phyloP scores from a whole-genome alignment of 2,329 filamentous ascomycete genomes.

The Fusarium veterinarium region DNA sequence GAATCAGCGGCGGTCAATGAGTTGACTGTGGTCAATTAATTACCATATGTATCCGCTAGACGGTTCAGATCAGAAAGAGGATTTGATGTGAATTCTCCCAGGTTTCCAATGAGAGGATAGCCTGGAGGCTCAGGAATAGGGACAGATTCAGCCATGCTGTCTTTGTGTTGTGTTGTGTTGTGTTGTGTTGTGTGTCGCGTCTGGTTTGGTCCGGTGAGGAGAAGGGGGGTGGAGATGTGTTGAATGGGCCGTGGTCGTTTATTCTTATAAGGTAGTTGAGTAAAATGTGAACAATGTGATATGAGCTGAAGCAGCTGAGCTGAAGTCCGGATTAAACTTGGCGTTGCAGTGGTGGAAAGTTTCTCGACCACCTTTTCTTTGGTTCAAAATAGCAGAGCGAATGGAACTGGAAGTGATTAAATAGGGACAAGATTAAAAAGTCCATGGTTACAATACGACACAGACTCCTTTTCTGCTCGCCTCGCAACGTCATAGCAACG shows the following conservation, averaged over 20 bases:
- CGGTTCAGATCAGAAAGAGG: constrained; percentile 65
- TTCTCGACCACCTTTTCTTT: constrained; percentile 1
- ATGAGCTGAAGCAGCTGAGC: neutral
- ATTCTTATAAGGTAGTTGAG: neutral
- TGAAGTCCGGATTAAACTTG: constrained; percentile 1
- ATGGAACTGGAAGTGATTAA: neutral
- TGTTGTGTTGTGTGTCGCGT: neutral
- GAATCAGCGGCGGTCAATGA: constrained; percentile 7
- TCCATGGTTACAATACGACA: neutral
- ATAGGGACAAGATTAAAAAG: neutral
- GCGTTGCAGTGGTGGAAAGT: constrained; percentile 12
- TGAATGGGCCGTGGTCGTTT: neutral
- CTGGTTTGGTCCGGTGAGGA: neutral
- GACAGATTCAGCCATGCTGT: constrained; percentile 49
- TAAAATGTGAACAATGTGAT: constrained; percentile 4
- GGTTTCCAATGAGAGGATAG: constrained; percentile 74
- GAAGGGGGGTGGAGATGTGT: neutral
- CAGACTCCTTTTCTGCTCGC: constrained; percentile 5
- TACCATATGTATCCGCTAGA: constrained; percentile 75
- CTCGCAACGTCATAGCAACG: constrained; percentile 21
- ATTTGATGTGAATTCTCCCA: constrained; percentile 70
- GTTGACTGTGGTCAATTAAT: neutral
- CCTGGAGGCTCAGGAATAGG: constrained; percentile 73
- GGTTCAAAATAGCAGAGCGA: neutral
- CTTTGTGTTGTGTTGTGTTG: neutral